These are phyloP conservation scores for Hygrophila difformis DNA, from an alignment of 257 asterid genomes.

Conservation along the genomic window DNA sequence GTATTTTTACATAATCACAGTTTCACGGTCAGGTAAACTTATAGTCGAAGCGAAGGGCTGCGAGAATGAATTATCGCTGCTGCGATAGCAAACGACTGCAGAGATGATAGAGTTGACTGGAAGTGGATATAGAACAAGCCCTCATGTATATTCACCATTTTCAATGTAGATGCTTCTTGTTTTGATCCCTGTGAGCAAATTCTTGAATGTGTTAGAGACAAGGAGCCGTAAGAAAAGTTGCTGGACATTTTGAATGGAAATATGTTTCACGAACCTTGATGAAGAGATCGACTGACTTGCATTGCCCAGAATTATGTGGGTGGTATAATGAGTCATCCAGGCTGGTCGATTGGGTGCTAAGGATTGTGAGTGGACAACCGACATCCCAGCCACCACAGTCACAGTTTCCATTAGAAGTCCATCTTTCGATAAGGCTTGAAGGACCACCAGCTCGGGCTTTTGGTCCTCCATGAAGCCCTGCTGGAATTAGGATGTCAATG, in stretches of 20 bases:
- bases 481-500: constrained; percentile 54
- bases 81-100: constrained; percentile 80
- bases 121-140: constrained; percentile 66
- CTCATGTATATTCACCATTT: constrained; percentile 65
- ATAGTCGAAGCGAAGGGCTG: constrained; percentile 38
- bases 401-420: constrained; percentile 72
- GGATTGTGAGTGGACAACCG: constrained; percentile 74
- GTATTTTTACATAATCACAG: too few relatives aligned
- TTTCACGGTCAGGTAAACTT: too few relatives aligned
- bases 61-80: constrained; percentile 67
- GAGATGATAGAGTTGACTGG: constrained; percentile 53
- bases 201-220: not conserved
- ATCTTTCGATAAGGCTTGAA: constrained; percentile 61
- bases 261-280: constrained; percentile 44
- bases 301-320: constrained; percentile 29
- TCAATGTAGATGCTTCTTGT: constrained; percentile 49
- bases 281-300: constrained; percentile 61
- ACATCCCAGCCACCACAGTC: constrained; percentile 98
- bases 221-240: not conserved
- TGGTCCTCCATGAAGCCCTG: constrained; percentile 85
- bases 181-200: constrained; percentile 54
- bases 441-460: constrained; percentile 59
- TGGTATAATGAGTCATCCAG: constrained; percentile 16
- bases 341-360: constrained; percentile 25
- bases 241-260: not conserved